These are phyloP conservation scores for Akanthomyces uredinophilus DNA, from an alignment of 2,329 filamentous ascomycete species.

Conservation along the genomic window DNA sequence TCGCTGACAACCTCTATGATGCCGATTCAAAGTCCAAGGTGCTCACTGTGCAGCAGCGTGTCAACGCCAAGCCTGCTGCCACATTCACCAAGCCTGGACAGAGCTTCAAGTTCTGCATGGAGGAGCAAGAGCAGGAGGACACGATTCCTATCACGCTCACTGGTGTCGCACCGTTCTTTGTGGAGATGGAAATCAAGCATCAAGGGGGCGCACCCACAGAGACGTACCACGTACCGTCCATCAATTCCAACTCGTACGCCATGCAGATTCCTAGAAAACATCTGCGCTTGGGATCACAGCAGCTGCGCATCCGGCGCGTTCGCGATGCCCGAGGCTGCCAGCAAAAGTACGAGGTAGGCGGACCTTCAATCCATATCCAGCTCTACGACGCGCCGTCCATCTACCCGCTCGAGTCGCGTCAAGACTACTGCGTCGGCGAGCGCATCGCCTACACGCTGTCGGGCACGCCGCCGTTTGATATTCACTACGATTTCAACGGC, in stretches of 20 bases:
- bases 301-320: slow-evolving; percentile 83
- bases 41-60: slow-evolving; percentile 71
- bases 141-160: slow-evolving; percentile 81
- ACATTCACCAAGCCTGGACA: slow-evolving; percentile 81
- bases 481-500: slow-evolving; percentile 85
- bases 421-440: slow-evolving; percentile 93
- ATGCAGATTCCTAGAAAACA: slow-evolving; percentile 81
- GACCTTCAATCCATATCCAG: slow-evolving; percentile 79
- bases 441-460: slow-evolving; percentile 87
- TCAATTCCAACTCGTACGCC: slow-evolving; percentile 67
- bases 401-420: slow-evolving; percentile 75
- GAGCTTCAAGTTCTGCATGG: slow-evolving; percentile 91
- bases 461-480: slow-evolving; percentile 85
- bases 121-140: slow-evolving; percentile 76
- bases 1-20: slow-evolving; percentile 83
- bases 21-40: slow-evolving; percentile 62
- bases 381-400: slow-evolving; percentile 92
- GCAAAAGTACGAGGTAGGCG: slow-evolving; percentile 64
- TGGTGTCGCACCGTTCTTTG: slow-evolving; percentile 78
- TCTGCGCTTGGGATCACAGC: slow-evolving; percentile 82
- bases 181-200: slow-evolving; percentile 92
- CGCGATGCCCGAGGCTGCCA: slow-evolving; percentile 84
- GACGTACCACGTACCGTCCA: slow-evolving; percentile 73
- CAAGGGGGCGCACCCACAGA: slow-evolving; percentile 76
- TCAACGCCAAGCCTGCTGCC: slow-evolving; percentile 78